Evolutionary conservation across 2,329 filamentous ascomycete genomes (phyloP).

Genomic region (Xylariaceae sp.): DNA sequence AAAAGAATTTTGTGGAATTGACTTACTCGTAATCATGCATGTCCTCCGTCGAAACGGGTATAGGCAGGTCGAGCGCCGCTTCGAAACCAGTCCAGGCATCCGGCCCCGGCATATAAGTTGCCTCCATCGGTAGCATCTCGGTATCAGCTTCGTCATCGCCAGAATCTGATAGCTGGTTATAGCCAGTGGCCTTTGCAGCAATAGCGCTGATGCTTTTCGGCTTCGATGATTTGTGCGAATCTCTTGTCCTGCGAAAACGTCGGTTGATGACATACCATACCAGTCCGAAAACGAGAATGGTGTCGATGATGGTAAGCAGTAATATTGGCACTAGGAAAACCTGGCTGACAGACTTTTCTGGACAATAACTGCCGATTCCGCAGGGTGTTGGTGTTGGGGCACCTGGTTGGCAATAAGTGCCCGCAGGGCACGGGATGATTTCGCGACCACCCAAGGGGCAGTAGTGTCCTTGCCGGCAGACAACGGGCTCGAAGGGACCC

Average conservation of each 20-base stretch:
- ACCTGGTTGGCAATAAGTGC: conserved; percentile 50
- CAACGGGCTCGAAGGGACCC: conserved; percentile 47
- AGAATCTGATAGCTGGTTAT: conserved; percentile 31
- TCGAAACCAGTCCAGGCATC: conserved; percentile 34
- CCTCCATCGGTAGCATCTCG: conserved; percentile 34
- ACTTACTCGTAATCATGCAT: conserved; percentile 27
- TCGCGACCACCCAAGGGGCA: conserved; percentile 42
- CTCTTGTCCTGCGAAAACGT: conserved; percentile 31
- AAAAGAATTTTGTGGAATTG: too few relatives aligned
- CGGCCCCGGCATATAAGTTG: conserved; percentile 27
- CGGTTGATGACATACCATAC: conserved; percentile 33
- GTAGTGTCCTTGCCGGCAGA: conserved; percentile 47
- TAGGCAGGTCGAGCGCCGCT: conserved; percentile 32
- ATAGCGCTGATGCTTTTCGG: conserved; percentile 27
- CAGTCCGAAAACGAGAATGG: conserved; percentile 36
- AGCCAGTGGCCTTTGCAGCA: conserved; percentile 30
- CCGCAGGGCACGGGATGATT: conserved; percentile 41
- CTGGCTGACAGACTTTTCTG: conserved; percentile 39
- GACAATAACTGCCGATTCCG: conserved; percentile 42
- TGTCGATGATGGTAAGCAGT: conserved; percentile 41
- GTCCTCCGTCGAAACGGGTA: conserved; percentile 20
- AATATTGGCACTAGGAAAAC: conserved; percentile 41
- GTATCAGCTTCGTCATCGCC: conserved; percentile 31
- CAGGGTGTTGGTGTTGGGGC: conserved; percentile 46
- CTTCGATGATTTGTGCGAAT: conserved; percentile 19